Evolutionary conservation across 352 stramenopile species (phyloP).

Genomic region (Phytophthora foliorum): DNA sequence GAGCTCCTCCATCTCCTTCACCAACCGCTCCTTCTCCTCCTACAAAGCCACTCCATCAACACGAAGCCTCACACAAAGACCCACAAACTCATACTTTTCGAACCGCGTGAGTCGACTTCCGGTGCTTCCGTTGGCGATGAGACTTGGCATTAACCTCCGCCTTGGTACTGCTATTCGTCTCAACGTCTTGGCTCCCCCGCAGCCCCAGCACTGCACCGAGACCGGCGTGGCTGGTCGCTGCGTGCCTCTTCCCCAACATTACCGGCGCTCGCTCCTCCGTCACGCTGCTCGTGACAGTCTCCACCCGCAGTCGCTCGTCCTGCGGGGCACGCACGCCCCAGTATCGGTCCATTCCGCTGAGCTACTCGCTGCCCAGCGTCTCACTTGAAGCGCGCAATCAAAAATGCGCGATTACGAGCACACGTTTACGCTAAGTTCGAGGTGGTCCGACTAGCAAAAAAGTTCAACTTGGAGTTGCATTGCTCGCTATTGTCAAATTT

Average conservation of each 20-base stretch:
- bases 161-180: not conserved
- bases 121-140: constrained; percentile 25
- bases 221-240: constrained; percentile 8
- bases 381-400: constrained; percentile 32
- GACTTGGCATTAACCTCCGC: not conserved
- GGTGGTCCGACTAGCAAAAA: no score
- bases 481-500: not conserved
- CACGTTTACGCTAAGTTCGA: constrained; percentile 12
- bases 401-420: constrained; percentile 22
- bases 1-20: constrained; percentile 35
- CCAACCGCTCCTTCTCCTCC: constrained; percentile 46
- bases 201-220: constrained; percentile 17
- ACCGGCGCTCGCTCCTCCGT: not conserved
- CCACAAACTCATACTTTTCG: constrained; percentile 22
- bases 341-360: constrained; percentile 28
- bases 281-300: not conserved
- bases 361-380: no score
- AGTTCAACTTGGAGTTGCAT: constrained; percentile 4
- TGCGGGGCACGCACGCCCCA: constrained; percentile 5
- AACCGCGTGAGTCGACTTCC: constrained; percentile 35
- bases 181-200: not conserved
- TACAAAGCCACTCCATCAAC: constrained; percentile 3
- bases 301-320: not conserved
- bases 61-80: not conserved
- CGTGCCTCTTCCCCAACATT: constrained; percentile 28